These are phyloP conservation scores for Evansstolkia leycettana DNA, from an alignment of 495 filamentous ascomycete species.

Conservation along the genomic window DNA sequence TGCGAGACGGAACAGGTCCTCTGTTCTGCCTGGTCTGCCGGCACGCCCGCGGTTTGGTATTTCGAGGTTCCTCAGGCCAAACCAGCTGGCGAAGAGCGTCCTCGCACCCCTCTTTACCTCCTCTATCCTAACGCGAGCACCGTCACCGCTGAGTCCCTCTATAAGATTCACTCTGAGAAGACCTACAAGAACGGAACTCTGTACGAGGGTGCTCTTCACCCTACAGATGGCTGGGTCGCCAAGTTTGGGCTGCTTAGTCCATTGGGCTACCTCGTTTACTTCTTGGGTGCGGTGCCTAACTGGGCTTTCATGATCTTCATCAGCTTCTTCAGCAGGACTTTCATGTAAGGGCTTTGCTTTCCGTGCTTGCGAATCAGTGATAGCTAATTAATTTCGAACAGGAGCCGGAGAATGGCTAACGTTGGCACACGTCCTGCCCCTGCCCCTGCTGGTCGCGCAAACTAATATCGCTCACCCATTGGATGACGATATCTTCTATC, in stretches of 20 bases:
- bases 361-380: no score
- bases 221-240: constrained; percentile 62
- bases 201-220: constrained; percentile 69
- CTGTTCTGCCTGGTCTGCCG: constrained; percentile 70
- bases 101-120: constrained; percentile 38
- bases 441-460: constrained; percentile 13
- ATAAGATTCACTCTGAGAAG: constrained; percentile 51
- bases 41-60: constrained; percentile 59
- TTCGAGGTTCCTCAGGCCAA: constrained; percentile 54
- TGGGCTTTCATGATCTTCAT: constrained; percentile 76
- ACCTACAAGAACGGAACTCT: constrained; percentile 37
- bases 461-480: constrained; percentile 10
- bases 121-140: constrained; percentile 54
- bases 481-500: constrained; percentile 6
- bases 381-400: constrained; percentile 4
- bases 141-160: constrained; percentile 48
- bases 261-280: constrained; percentile 56
- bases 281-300: constrained; percentile 42
- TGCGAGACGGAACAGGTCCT: constrained; percentile 71
- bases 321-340: constrained; percentile 63
- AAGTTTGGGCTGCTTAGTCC: constrained; percentile 50
- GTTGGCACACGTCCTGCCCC: constrained; percentile 8
- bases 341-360: constrained; percentile 64
- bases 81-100: constrained; percentile 21
- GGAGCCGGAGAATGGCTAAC: constrained; percentile 29